Evolutionary conservation across 2,329 filamentous ascomycete genomes (phyloP).

Genomic region (Sclerotinia trifoliorum): DNA sequence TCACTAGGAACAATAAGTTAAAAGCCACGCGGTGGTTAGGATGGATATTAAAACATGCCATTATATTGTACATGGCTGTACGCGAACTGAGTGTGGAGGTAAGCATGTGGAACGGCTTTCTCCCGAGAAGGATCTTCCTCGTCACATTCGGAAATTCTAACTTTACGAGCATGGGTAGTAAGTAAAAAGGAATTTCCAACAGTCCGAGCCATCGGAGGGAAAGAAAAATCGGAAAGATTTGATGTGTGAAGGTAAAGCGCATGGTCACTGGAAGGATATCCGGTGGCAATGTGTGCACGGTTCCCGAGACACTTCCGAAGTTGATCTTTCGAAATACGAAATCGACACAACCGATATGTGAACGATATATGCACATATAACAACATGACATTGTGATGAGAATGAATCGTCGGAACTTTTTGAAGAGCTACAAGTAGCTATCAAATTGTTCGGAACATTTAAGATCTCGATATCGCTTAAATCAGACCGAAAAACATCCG

Average conservation of each 20-base stretch:
- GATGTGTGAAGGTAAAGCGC: not conserved
- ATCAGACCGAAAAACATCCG: not conserved
- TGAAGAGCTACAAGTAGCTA: not conserved
- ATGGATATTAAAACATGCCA: not conserved
- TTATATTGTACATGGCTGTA: not conserved
- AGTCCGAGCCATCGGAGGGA: not conserved
- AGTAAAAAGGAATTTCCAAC: not conserved
- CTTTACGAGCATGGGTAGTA: not conserved
- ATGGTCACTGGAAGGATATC: not conserved
- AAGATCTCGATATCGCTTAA: not conserved
- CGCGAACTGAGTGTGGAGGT: not conserved
- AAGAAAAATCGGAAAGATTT: not conserved
- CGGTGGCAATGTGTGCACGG: not conserved
- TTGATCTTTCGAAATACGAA: not conserved
- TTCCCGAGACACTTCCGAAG: not conserved
- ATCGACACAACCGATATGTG: no score
- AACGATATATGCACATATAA: no score
- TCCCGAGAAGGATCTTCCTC: not conserved
- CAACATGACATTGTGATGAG: not conserved
- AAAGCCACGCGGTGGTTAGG: slow-evolving; percentile 4
- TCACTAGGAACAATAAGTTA: not conserved
- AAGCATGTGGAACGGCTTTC: not conserved
- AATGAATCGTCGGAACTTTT: not conserved
- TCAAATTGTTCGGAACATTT: not conserved
- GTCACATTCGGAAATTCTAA: not conserved